Conservation (phyloP, 2,329 filamentous ascomycete species). For the Curvularia verruculosa region DNA sequence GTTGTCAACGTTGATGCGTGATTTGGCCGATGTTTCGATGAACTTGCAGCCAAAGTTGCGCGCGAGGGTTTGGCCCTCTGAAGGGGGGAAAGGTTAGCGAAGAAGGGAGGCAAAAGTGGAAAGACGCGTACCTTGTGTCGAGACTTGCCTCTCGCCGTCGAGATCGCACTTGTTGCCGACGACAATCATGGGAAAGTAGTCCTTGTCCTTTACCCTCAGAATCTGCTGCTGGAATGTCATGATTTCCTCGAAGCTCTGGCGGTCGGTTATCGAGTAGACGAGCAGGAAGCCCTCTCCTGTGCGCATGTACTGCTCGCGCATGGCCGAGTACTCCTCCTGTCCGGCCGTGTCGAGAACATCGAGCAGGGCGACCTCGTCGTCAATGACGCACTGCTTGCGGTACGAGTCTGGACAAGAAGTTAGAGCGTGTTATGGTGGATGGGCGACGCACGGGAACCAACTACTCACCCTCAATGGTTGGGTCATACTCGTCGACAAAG, state of each 20-base stretch:
- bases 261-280: constrained; percentile 97
- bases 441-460: constrained; percentile 2
- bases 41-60: constrained; percentile 94
- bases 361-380: constrained; percentile 95
- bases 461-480: constrained; percentile 90
- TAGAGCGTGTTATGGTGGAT: constrained; percentile 10
- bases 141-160: constrained; percentile 88
- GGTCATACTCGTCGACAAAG: constrained; percentile 99
- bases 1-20: constrained; percentile 96
- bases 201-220: constrained; percentile 97
- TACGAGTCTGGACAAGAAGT: constrained; percentile 77
- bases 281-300: constrained; percentile 97
- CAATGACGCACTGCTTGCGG: constrained; percentile 99
- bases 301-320: constrained; percentile 99
- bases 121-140: constrained; percentile 77
- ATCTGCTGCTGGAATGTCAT: constrained; percentile 99
- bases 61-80: constrained; percentile 89
- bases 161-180: constrained; percentile 99
- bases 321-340: constrained; percentile 98
- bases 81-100: constrained; percentile 26
- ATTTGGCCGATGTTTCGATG: constrained; percentile 98
- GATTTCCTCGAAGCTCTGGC: constrained; percentile 98
- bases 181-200: constrained; percentile 99
- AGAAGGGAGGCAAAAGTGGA: constrained; percentile 7
- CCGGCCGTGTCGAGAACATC: constrained; percentile 98